A percentile compares a stretch with the other conserved stretches of the same genome.
phyloP scores from a whole-genome alignment of 2,329 filamentous ascomycete species.

The Epichloe gansuensis region DNA sequence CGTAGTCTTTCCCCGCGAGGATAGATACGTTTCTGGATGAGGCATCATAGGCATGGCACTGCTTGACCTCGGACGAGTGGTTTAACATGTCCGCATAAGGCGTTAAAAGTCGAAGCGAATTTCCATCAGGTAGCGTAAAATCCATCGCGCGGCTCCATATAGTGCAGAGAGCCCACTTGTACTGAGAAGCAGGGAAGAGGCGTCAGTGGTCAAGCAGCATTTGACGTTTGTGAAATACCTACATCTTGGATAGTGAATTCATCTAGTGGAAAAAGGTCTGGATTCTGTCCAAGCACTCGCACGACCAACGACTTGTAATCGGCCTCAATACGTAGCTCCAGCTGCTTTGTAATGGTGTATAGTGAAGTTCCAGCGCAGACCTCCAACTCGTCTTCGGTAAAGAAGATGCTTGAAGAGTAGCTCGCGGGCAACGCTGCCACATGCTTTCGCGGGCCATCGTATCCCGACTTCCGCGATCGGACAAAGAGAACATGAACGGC shows the following conservation, averaged over 20 bases:
- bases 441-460: constrained; percentile 17
- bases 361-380: constrained; percentile 22
- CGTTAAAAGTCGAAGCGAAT: constrained; percentile 13
- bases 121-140: constrained; percentile 13
- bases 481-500: constrained; percentile 22
- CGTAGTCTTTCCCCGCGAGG: constrained; percentile 15
- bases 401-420: constrained; percentile 24
- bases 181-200: constrained; percentile 14
- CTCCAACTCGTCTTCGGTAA: constrained; percentile 20
- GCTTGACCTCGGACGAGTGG: constrained; percentile 21
- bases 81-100: constrained; percentile 26
- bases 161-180: constrained; percentile 23
- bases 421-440: constrained; percentile 18
- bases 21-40: constrained; percentile 20
- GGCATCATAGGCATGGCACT: constrained; percentile 23
- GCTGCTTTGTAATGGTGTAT: constrained; percentile 20
- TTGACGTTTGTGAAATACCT: constrained; percentile 11
- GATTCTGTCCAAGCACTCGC: constrained; percentile 17
- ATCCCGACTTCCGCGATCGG: constrained; percentile 20
- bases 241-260: constrained; percentile 22
- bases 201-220: constrained; percentile 1
- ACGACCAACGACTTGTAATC: constrained; percentile 18
- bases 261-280: constrained; percentile 20
- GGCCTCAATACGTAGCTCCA: constrained; percentile 16
- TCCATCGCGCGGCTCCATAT: constrained; percentile 21